Base-by-base conservation (phyloP, 1,284 basidiomycete genomes). In the Puccinia triticina region DNA sequence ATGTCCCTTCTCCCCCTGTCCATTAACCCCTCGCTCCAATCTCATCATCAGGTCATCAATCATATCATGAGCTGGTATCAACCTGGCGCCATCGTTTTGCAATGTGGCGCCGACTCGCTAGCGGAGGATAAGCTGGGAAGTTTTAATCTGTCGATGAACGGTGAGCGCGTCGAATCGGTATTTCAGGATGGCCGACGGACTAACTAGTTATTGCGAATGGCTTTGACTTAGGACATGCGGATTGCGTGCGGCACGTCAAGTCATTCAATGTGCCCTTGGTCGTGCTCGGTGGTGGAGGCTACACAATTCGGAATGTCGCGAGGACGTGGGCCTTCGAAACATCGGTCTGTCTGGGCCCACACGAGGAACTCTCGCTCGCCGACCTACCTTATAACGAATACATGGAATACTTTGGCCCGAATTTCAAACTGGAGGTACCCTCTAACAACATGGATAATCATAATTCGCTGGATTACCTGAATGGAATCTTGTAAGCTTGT, bases 291-390 rank as follows among this genome's bases (percentile, higher is more conserved):
- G 96, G 96, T 1, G 97, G 96, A 14, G 96, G 96, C 0, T 99
- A 99, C 87, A 99, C 96, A 0, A 92, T 95, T 50, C 85, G 88
- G 87, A 99, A 99, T 86, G 96, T 98, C 10, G 94, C 94, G 0
- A 90, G 95, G 55, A 92, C 93, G 16, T 99, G 96, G 96, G 93
- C 95, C 29, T 98, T 94, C 88, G 97, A 99, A 88, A 99, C 97
- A 0, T 96, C 95, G 0, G 93, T 96, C 85, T 93, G 95, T 48
- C 90, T 96, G 21, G 95, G 94, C 0, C 57, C 67, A 0, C 43
- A 59, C 46, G 90, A 94, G 71, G 92, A 95, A 86, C 92, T 98
- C 78, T 91, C 93, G 84, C 90, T 85, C 82, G 74, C 83, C 55
- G 92, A 94, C 85, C 87, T 82, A 53, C 80, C 80, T 32, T 82